These are phyloP conservation scores for Rhodotorula toruloides DNA, from an alignment of 768 basidiomycete species.

Conservation along the genomic window DNA sequence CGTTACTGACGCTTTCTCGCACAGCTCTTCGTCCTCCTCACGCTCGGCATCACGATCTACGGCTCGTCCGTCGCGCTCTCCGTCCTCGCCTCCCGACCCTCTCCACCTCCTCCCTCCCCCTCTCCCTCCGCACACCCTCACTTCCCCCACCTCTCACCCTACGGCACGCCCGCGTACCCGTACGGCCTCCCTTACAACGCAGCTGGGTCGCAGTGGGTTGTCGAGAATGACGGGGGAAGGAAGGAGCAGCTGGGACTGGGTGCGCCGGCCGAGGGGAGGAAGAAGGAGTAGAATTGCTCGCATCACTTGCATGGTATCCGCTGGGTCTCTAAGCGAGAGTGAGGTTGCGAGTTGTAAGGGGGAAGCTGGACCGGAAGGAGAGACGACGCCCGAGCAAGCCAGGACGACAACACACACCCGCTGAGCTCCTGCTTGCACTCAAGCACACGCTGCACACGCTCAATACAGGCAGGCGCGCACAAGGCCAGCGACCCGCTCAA, in stretches of 20 bases:
- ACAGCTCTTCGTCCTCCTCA: conserved; percentile 47
- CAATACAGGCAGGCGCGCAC: no score
- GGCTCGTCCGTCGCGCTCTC: conserved; percentile 31
- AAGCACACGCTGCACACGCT: no score
- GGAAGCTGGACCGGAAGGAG: no score
- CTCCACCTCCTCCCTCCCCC: neutral
- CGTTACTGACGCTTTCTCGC: neutral
- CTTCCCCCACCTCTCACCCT: neutral
- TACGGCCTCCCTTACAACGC: conserved; percentile 26
- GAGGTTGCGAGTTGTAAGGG: no score
- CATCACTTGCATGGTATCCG: no score
- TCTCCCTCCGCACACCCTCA: neutral
- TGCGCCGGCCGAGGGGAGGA: no score
- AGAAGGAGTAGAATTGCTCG: neutral
- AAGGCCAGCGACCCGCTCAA: no score
- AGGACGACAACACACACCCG: no score
- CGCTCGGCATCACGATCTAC: conserved; percentile 39
- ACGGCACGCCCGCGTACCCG: conserved; percentile 2
- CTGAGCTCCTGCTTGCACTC: no score
- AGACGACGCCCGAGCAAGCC: no score
- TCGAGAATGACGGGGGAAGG: conserved; percentile 6
- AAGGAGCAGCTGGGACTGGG: neutral
- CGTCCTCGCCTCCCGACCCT: conserved; percentile 16
- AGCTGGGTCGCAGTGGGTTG: conserved; percentile 10
- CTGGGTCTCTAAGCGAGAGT: no score